phyloP scores from a whole-genome alignment of 2,329 filamentous ascomycete genomes.

The Neofusicoccum parvum region DNA sequence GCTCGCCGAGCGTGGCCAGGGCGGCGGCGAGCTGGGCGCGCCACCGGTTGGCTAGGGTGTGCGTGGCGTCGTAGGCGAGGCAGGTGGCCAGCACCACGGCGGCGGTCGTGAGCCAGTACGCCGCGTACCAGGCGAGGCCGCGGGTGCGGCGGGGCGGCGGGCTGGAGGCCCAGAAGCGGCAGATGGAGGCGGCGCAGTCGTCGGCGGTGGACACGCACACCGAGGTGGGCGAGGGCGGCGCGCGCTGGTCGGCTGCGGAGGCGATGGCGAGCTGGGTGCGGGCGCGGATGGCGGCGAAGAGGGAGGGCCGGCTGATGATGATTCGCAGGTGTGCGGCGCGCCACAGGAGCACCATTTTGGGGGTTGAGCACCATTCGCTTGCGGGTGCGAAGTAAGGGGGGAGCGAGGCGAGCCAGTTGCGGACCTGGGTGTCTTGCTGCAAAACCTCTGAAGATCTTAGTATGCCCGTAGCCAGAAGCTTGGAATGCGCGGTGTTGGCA shows the following conservation, averaged over 20 bases:
- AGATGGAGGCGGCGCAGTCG: neutral
- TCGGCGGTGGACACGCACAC: neutral
- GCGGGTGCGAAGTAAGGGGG: neutral
- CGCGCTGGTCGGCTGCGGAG: neutral
- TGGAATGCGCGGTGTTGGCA: neutral
- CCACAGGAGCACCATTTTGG: slow-evolving; percentile 6
- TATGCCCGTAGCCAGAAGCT: neutral
- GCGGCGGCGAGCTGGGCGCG: neutral
- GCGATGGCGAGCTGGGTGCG: neutral
- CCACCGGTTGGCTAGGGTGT: neutral
- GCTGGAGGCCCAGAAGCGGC: neutral
- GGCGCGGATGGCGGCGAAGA: slow-evolving; percentile 3
- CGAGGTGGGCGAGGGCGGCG: neutral
- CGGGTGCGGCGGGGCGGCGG: neutral
- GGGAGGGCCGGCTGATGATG: neutral
- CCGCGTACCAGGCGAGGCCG: slow-evolving; percentile 3
- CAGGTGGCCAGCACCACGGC: neutral
- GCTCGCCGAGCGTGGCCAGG: neutral
- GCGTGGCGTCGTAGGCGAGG: neutral
- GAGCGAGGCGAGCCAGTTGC: neutral
- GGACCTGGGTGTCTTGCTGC: neutral
- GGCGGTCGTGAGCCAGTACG: neutral
- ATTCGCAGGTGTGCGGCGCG: slow-evolving; percentile 1
- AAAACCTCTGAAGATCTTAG: neutral
- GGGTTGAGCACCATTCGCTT: neutral